Evolutionary conservation across 1,139 yeast genomes (phyloP).

Genomic region (Taphrina deformans): DNA sequence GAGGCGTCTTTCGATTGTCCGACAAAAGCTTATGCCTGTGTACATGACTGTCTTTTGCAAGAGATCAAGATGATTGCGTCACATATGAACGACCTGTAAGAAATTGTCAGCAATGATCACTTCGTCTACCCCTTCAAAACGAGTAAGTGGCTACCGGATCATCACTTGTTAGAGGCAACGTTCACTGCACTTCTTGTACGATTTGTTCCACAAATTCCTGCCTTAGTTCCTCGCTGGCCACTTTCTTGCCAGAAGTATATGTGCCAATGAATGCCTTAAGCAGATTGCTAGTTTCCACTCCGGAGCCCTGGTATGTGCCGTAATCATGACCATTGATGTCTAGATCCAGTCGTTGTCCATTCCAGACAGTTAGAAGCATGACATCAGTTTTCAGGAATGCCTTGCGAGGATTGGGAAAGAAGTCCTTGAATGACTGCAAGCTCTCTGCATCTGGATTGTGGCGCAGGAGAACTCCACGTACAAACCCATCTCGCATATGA

Average conservation of each 20-base stretch:
- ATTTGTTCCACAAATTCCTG: constrained; percentile 19
- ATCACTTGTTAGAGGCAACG: too few species aligned
- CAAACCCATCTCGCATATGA: constrained; percentile 85
- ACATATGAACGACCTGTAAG: too few species aligned
- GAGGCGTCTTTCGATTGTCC: too few species aligned
- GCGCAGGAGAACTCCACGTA: constrained; percentile 62
- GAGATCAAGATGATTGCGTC: too few species aligned
- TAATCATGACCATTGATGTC: constrained; percentile 24
- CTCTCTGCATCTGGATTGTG: constrained; percentile 16
- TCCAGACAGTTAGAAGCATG: constrained; percentile 21
- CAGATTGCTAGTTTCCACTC: not conserved
- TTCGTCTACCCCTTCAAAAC: too few species aligned
- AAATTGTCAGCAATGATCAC: too few species aligned
- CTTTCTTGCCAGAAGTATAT: constrained; percentile 21
- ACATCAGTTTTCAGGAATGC: constrained; percentile 8
- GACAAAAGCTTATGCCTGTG: too few species aligned
- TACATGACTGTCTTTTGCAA: too few species aligned
- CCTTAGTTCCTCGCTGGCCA: constrained; percentile 19
- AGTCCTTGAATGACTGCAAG: constrained; percentile 22
- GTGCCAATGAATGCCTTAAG: constrained; percentile 15
- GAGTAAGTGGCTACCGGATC: too few species aligned
- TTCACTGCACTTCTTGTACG: constrained; percentile 7
- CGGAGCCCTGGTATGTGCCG: not conserved
- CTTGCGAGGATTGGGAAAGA: constrained; percentile 28
- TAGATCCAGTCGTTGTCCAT: constrained; percentile 12